Conservation (phyloP, 176 grass and related monocot genomes). For the Zea mays region DNA sequence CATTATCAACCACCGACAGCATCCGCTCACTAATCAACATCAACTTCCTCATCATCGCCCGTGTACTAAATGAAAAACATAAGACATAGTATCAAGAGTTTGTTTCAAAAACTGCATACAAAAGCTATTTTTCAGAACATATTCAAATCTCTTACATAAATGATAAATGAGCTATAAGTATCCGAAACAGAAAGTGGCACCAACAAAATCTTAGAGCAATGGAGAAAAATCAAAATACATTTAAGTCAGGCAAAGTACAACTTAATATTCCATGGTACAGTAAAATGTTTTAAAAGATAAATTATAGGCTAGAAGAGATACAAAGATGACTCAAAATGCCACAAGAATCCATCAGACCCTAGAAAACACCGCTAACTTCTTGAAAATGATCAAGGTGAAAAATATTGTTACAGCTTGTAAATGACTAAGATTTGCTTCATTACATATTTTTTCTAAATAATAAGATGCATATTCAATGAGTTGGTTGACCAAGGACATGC, state of each 20-base stretch:
- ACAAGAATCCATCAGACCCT: neutral
- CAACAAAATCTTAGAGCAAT: constrained; percentile 1
- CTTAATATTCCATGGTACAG: neutral
- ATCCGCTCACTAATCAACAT: constrained; percentile 38
- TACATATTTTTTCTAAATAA: neutral
- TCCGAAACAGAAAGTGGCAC: neutral
- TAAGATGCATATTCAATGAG: neutral
- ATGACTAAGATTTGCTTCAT: neutral
- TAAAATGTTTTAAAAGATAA: neutral
- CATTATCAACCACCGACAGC: constrained; percentile 26
- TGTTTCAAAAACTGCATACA: neutral
- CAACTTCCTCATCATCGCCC: constrained; percentile 54
- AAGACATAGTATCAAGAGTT: neutral
- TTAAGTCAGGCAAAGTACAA: neutral
- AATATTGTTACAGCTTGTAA: neutral
- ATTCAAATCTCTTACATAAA: constrained; percentile 10
- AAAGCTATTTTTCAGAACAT: neutral
- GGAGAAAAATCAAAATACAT: neutral
- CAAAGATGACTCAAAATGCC: neutral
- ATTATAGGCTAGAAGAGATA: constrained; percentile 6
- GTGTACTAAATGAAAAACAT: constrained; percentile 47
- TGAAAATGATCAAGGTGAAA: neutral
- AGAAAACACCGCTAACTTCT: neutral
- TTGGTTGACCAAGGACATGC: neutral
- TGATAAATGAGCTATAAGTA: neutral